These are phyloP conservation scores for Solanum piurae DNA, from an alignment of 257 asterid species.

Conservation along the genomic window DNA sequence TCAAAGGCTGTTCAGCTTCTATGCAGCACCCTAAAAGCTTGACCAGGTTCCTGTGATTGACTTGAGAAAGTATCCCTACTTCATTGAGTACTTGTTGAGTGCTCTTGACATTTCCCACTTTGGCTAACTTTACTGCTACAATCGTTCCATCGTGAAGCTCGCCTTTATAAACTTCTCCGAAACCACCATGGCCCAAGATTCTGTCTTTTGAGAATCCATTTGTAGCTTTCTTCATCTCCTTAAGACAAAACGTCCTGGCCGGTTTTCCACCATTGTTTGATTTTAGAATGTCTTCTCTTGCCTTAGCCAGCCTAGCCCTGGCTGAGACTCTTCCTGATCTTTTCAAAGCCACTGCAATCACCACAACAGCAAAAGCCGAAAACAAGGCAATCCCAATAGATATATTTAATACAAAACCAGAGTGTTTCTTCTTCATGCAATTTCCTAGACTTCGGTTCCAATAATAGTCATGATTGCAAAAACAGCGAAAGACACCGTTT, in stretches of 20 bases:
- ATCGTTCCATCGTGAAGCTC: constrained; percentile 14
- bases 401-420: constrained; percentile 7
- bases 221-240: constrained; percentile 34
- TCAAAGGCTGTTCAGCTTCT: constrained; percentile 34
- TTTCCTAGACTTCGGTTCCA: constrained; percentile 16
- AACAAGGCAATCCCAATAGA: constrained; percentile 14
- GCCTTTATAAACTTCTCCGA: constrained; percentile 34
- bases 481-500: constrained; percentile 5
- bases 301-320: constrained; percentile 17
- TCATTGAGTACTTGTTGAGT: constrained; percentile 29
- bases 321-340: constrained; percentile 4
- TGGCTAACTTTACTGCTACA: constrained; percentile 29
- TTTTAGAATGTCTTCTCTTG: constrained; percentile 28
- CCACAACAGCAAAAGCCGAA: neutral
- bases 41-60: constrained; percentile 35
- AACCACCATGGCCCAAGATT: constrained; percentile 33
- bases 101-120: constrained; percentile 27
- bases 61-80: constrained; percentile 35
- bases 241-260: constrained; percentile 19
- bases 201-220: constrained; percentile 25
- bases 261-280: constrained; percentile 18
- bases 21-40: constrained; percentile 32
- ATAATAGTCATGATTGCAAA: constrained; percentile 16
- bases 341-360: constrained; percentile 5
- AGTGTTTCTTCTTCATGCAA: constrained; percentile 10